These are phyloP conservation scores for Tolypocladium paradoxum DNA, from an alignment of 2,329 filamentous ascomycete genomes.

Conservation along the genomic window DNA sequence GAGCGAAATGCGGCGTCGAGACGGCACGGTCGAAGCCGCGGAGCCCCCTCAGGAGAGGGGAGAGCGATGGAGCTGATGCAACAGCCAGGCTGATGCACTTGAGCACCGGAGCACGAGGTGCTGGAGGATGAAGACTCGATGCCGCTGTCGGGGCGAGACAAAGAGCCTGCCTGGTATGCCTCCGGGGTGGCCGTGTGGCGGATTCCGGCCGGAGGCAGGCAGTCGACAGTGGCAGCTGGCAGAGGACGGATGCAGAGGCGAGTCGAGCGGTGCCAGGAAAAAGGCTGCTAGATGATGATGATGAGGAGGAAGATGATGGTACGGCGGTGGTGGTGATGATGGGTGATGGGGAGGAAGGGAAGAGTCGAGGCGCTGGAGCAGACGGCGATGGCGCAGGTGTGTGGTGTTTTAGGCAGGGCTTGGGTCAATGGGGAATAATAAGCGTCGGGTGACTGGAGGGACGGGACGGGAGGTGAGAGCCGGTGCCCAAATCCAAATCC, in stretches of 20 bases:
- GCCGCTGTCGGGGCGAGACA: neutral
- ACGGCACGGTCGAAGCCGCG: neutral
- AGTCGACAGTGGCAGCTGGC: neutral
- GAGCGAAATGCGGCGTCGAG: neutral
- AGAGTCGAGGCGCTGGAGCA: constrained; percentile 4
- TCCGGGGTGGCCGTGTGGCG: constrained; percentile 6
- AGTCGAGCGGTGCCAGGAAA: neutral
- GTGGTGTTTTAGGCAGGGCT: constrained; percentile 14
- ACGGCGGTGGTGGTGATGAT: neutral
- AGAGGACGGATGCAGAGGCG: neutral
- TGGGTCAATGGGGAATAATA: constrained; percentile 3
- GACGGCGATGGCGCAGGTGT: constrained; percentile 5
- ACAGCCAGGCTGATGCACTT: neutral
- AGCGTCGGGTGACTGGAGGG: constrained; percentile 1
- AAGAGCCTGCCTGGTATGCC: neutral
- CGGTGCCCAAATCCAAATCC: neutral
- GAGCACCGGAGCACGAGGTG: neutral
- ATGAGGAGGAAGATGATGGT: constrained; percentile 2
- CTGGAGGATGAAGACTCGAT: neutral
- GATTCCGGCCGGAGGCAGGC: constrained; percentile 3
- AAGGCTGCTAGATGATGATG: constrained; percentile 3
- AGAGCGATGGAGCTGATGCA: neutral
- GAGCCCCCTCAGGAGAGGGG: neutral
- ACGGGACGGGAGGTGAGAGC: neutral
- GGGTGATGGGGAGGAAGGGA: constrained; percentile 3